A percentile compares a stretch with the other conserved stretches of the same genome.
Evolutionary conservation across 73 alveolate genomes (phyloP).

Genomic region (Blepharisma stoltei): DNA sequence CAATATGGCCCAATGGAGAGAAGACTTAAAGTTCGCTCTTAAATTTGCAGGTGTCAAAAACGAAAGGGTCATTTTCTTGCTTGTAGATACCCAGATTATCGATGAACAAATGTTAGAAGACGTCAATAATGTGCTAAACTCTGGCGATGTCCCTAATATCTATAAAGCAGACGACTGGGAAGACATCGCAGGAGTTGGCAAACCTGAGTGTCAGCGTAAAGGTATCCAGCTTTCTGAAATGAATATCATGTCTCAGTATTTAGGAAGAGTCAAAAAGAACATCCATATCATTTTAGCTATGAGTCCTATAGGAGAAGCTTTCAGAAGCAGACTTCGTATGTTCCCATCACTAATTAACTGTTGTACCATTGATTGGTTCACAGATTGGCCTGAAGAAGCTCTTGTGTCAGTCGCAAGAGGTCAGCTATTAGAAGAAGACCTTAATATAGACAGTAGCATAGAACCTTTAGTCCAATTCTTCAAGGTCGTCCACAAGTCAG

Average conservation of each 20-base stretch:
- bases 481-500: slow-evolving; percentile 67
- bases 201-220: slow-evolving; percentile 65
- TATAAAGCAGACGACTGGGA: slow-evolving; percentile 79
- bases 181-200: slow-evolving; percentile 67
- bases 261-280: slow-evolving; percentile 84
- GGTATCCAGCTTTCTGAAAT: slow-evolving; percentile 58
- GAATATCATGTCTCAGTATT: slow-evolving; percentile 65
- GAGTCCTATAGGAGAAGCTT: slow-evolving; percentile 98
- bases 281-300: slow-evolving; percentile 97
- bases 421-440: slow-evolving; percentile 60
- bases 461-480: slow-evolving; percentile 53
- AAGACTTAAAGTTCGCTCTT: slow-evolving; percentile 93
- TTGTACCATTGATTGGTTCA: slow-evolving; percentile 93
- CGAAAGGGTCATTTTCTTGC: slow-evolving; percentile 93
- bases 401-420: slow-evolving; percentile 82
- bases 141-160: slow-evolving; percentile 97
- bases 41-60: slow-evolving; percentile 91
- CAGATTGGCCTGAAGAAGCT: slow-evolving; percentile 97
- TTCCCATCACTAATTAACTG: slow-evolving; percentile 99
- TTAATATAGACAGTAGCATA: background rate
- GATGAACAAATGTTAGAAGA: slow-evolving; percentile 98
- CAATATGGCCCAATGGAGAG: slow-evolving; percentile 97
- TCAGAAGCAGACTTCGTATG: slow-evolving; percentile 94
- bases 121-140: slow-evolving; percentile 90
- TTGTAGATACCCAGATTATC: slow-evolving; percentile 98